A percentile compares a stretch with the other conserved stretches of the same genome.
These are phyloP conservation scores for Rubroboletus pulcherrimus DNA, from an alignment of 768 basidiomycete genomes.

Conservation along the genomic window DNA sequence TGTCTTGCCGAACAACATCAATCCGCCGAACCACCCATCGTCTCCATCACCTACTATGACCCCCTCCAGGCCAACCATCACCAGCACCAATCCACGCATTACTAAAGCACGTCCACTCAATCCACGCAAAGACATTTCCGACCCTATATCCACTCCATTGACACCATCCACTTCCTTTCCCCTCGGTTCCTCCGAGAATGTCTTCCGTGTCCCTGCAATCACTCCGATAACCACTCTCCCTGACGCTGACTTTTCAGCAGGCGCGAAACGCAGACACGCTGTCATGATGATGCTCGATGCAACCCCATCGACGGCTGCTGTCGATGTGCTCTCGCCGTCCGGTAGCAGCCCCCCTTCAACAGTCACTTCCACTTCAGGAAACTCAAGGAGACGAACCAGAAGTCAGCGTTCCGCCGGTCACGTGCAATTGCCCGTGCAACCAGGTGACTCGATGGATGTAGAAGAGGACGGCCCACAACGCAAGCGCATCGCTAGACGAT, in stretches of 20 bases:
- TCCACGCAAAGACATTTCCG: constrained; percentile 28
- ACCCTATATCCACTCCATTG: constrained; percentile 12
- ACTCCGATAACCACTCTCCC: constrained; percentile 31
- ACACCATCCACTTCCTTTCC: constrained; percentile 20
- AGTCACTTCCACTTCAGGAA: constrained; percentile 24
- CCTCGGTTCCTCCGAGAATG: constrained; percentile 28
- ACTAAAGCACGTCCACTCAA: constrained; percentile 29
- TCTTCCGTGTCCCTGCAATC: constrained; percentile 25
- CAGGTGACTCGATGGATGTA: constrained; percentile 62
- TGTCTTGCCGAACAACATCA: constrained; percentile 18
- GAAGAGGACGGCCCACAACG: constrained; percentile 75
- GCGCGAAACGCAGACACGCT: constrained; percentile 72
- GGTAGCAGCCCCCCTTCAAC: constrained; percentile 28
- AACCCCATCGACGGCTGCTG: constrained; percentile 36
- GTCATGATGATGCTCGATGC: constrained; percentile 77
- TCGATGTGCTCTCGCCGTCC: constrained; percentile 36
- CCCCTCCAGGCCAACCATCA: constrained; percentile 13
- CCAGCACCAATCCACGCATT: constrained; percentile 18
- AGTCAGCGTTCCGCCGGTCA: constrained; percentile 40
- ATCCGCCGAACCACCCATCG: constrained; percentile 13
- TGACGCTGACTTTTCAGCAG: constrained; percentile 41
- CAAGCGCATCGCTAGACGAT: constrained; percentile 69
- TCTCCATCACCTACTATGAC: constrained; percentile 30
- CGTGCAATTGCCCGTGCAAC: constrained; percentile 39
- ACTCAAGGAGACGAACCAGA: constrained; percentile 52